Percentiles rank a stretch among this genome's conserved stretches.
Conservation (phyloP, 345 rosid species). For the Sonneratia caseolaris region DNA sequence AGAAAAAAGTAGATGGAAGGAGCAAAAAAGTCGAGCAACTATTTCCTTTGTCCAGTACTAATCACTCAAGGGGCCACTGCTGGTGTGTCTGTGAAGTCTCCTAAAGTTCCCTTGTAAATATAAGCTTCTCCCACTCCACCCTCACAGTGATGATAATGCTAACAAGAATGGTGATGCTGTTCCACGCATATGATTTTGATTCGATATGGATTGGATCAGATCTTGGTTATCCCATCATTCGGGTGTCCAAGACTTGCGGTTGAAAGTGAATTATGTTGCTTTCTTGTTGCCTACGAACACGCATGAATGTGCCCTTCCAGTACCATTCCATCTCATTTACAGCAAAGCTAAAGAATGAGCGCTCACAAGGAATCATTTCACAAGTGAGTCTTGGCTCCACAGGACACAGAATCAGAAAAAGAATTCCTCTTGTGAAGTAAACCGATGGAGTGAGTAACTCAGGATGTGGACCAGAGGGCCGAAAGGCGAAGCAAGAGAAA, state of each 20-base stretch:
- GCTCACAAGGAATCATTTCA: background rate
- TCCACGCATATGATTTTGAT: too few relatives aligned
- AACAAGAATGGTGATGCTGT: background rate
- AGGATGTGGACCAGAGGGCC: background rate
- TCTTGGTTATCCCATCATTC: too few relatives aligned
- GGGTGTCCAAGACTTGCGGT: too few relatives aligned
- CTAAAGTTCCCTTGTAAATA: background rate
- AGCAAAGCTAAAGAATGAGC: background rate
- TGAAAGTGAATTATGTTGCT: too few relatives aligned
- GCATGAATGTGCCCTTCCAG: background rate
- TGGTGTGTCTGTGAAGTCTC: background rate
- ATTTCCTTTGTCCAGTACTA: background rate
- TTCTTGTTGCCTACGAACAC: background rate
- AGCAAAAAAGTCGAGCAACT: background rate
- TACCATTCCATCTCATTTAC: background rate
- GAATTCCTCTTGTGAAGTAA: background rate
- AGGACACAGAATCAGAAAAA: background rate
- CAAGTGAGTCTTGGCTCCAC: background rate
- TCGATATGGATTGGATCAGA: too few relatives aligned
- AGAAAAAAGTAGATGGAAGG: background rate
- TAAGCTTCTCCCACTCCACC: too few relatives aligned
- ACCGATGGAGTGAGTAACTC: background rate
- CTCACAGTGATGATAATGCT: background rate
- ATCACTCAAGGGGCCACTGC: background rate
- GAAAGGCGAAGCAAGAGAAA: background rate